A percentile compares a stretch with the other conserved stretches of the same genome.
Conservation (phyloP, 2,329 filamentous ascomycete species). For the Aschersonia sp. region DNA sequence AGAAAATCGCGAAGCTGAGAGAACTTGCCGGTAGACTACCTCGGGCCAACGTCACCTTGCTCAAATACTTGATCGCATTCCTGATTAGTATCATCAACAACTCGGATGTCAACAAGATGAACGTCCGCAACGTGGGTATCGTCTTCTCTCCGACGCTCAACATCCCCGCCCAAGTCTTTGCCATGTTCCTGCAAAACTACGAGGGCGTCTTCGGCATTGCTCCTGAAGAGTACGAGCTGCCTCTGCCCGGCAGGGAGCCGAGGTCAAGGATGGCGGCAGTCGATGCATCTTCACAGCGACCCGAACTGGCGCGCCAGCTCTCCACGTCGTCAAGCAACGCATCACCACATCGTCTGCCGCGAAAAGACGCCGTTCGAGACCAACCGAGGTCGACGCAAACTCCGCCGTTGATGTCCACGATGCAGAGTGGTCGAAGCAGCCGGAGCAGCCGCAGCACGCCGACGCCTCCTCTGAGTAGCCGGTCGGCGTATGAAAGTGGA, state of each 20-base stretch:
- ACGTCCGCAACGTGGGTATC: constrained; percentile 89
- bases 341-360: constrained; percentile 36
- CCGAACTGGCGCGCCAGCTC: constrained; percentile 25
- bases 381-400: constrained; percentile 29
- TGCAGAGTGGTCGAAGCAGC: constrained; percentile 9
- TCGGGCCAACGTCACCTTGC: constrained; percentile 61
- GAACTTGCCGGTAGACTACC: constrained; percentile 71
- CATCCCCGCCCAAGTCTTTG: constrained; percentile 88
- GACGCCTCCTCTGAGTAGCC: constrained; percentile 24
- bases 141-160: constrained; percentile 96
- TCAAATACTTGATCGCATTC: constrained; percentile 77
- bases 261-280: constrained; percentile 15
- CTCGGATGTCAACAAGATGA: constrained; percentile 91
- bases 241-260: constrained; percentile 26
- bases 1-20: constrained; percentile 66
- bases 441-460: constrained; percentile 18
- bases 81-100: constrained; percentile 88
- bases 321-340: constrained; percentile 33
- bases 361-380: constrained; percentile 15
- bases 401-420: constrained; percentile 27
- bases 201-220: constrained; percentile 67
- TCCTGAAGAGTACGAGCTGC: constrained; percentile 48
- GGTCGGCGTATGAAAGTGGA: constrained; percentile 31
- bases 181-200: constrained; percentile 85
- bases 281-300: constrained; percentile 14